A percentile compares a stretch with the other conserved stretches of the same genome.
Evolutionary conservation across 192 early-diverging fungal genomes (phyloP).

Genomic region (Paraglomus occultum): DNA sequence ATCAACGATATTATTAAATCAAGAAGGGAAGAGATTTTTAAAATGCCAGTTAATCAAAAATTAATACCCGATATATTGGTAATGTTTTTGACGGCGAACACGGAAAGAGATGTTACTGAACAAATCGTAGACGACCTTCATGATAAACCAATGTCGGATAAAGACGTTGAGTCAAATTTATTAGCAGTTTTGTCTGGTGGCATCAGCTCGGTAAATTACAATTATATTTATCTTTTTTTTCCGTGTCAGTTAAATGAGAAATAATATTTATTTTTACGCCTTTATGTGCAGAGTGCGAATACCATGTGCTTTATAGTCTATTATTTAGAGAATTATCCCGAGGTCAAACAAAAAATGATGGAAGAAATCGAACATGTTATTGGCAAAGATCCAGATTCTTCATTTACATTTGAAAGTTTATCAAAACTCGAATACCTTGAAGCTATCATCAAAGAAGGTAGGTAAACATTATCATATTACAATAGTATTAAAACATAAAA

Average conservation of each 20-base stretch:
- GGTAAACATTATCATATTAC: background rate
- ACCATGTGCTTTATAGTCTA: background rate
- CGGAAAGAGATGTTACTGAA: background rate
- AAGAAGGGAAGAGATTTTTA: background rate
- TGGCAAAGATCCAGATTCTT: background rate
- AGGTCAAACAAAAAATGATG: constrained; percentile 2
- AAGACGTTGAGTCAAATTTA: background rate
- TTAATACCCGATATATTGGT: background rate
- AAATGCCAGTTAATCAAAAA: background rate
- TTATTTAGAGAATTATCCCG: background rate
- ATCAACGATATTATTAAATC: background rate
- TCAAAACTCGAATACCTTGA: constrained; percentile 8
- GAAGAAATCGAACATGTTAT: constrained; percentile 9
- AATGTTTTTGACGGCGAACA: background rate
- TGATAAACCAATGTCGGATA: background rate
- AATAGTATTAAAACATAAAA: background rate
- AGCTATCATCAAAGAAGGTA: constrained; percentile 14
- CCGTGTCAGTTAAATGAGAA: background rate
- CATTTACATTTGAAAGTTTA: background rate
- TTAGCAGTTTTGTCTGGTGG: background rate
- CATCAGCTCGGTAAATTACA: background rate
- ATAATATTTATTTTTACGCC: background rate
- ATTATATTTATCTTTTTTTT: background rate
- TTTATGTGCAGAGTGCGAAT: background rate
- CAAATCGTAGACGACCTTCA: background rate